Evolutionary conservation across 2,329 filamentous ascomycete genomes (phyloP), one percentile per base, ranked within the genome.

Genomic region (Thielaviopsis cerberus): DNA sequence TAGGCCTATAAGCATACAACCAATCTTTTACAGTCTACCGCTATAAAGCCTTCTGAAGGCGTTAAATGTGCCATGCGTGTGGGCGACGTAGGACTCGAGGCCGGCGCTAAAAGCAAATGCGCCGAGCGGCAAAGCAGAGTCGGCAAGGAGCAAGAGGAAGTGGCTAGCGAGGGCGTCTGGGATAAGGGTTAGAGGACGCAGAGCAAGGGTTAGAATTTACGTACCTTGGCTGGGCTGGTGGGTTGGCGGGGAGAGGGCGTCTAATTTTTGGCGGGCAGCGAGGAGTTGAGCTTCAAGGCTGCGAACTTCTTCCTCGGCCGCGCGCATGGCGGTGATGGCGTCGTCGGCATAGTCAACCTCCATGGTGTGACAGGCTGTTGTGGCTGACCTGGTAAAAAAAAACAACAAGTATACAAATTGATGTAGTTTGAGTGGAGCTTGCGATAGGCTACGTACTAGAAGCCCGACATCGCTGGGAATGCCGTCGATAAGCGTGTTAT

Each of bases 91-190:
- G 48, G 86, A 91, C 71, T 92, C 87, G 17, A 92, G 77, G 2
- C 86, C 86, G 64, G 81, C 85, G 73, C 82, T 87, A 73, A 91
- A 92, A 65, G 87, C 87, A 71, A 92, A 92, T n/a, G 86, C 88
- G 59, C 87, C 87, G 0, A 92, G 76, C 0, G 87, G 87, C 1
- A 92, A 79, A 15, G 86, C 85, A 1, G 87, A 90, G 73, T 92
- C 87, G 53, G 87, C 81, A 54, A 91, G 81, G 3, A 92, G 76
- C 30, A 91, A 79, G 41, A 89, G 78, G 63, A 85, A 83, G 69
- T 91, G 87, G 26, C 76, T 67, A 24, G 69, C 63, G 30, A 64
- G 58, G 61, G 62, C n/a, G 30, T 25, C 24, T 52, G 48, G n/a
- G 11, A 30, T 30, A 30, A 30, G 27, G 27, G 10, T 48, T 41